Evolutionary conservation across 2,329 filamentous ascomycete species (phyloP), one percentile per base, ranked within the genome.

Genomic region (Chrysoporthe cubensis): DNA sequence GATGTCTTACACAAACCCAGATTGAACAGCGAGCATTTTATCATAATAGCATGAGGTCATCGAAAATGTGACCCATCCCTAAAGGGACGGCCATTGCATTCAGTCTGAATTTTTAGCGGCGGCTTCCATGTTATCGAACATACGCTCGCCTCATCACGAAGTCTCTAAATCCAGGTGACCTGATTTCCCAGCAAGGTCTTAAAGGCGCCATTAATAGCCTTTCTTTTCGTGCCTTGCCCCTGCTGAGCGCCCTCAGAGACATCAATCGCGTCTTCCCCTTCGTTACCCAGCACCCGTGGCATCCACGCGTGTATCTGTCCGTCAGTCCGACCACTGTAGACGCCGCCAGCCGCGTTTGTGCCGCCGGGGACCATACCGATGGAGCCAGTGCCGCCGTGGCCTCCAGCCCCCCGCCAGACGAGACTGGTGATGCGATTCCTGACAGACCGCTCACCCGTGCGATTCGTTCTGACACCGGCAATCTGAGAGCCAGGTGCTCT

Each of bases 281-380:
- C 72, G 2, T 62, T 34, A 1, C 71, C 74, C 26, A 71, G 71
- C 1, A 87, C 79, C 46, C 82, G 81, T 2, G 92, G 91, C 72
- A 85, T 84, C 94, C 95, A 97, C 4, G 87, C 87, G 57, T 91
- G 86, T 67, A 98, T 95, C 64, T 90, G 90, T 0, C 95, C 95
- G 75, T 97, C 93, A 3, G 90, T 84, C 74, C 97, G 93, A 1
- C 89, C 91, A 64, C 93, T 96, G 79, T 93, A 96, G 67, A 97
- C 75, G 9, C 81, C 84, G 0, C 86, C 86, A 4, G 83, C 72
- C 26, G 81, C 82, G 69, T 83, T 86, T 2, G 77, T 80, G 2
- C 85, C 86, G 4, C 86, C 86, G 81, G 87, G 85, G 71, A 91
- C 89, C 1, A 90, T 76, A 0, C 88, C 88, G 7, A 83, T 83